Percentiles rank a stretch among this genome's conserved stretches.
These are phyloP conservation scores for Pichia sp. DNA, from an alignment of 1,139 yeast species.

Conservation along the genomic window DNA sequence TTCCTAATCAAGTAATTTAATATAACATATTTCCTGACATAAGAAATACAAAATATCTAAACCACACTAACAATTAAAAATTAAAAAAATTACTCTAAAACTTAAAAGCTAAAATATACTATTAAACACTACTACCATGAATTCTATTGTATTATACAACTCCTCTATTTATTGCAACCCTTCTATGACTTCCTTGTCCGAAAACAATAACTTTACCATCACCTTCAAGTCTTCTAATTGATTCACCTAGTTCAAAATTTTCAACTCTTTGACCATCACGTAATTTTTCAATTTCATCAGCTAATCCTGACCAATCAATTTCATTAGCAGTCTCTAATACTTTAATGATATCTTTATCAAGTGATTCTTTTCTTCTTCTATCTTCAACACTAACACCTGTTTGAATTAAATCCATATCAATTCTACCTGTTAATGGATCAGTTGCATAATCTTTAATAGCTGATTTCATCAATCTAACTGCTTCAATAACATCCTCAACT, in stretches of 20 bases:
- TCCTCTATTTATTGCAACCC: slow-evolving; percentile 38
- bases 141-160: slow-evolving; percentile 11
- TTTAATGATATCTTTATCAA: slow-evolving; percentile 53
- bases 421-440: slow-evolving; percentile 93
- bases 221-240: slow-evolving; percentile 60
- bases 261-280: slow-evolving; percentile 50
- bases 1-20: background rate
- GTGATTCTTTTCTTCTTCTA: slow-evolving; percentile 70
- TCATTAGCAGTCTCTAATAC: slow-evolving; percentile 38
- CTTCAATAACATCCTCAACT: slow-evolving; percentile 83
- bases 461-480: slow-evolving; percentile 83
- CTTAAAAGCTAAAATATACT: no score
- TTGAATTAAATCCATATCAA: slow-evolving; percentile 95
- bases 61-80: no score
- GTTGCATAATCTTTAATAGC: slow-evolving; percentile 98
- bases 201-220: slow-evolving; percentile 69
- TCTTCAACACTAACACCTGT: slow-evolving; percentile 93
- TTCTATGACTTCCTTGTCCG: slow-evolving; percentile 71
- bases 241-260: slow-evolving; percentile 61
- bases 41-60: no score
- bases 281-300: slow-evolving; percentile 48
- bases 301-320: slow-evolving; percentile 57
- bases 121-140: background rate
- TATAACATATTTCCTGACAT: no score
- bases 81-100: no score